phyloP scores from a whole-genome alignment of 2,329 filamentous ascomycete species.

The Hansfordia pulvinata region DNA sequence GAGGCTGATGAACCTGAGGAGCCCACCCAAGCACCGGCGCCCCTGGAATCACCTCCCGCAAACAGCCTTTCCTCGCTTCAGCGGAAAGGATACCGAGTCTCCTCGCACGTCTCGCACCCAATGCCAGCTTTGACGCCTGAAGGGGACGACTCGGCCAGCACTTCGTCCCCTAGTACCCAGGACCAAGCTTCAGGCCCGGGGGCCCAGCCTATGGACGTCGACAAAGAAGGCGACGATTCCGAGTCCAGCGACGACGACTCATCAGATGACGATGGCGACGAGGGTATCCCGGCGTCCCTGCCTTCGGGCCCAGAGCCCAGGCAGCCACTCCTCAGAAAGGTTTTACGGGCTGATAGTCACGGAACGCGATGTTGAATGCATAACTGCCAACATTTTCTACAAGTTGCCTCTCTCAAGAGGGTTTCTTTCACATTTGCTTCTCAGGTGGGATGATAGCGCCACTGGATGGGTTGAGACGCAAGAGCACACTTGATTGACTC shows the following conservation, averaged over 20 bases:
- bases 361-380: no score
- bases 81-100: slow-evolving; percentile 15
- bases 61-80: slow-evolving; percentile 15
- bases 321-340: slow-evolving; percentile 2
- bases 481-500: no score
- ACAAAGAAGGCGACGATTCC: slow-evolving; percentile 9
- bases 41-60: not conserved
- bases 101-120: slow-evolving; percentile 10
- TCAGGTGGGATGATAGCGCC: no score
- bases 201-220: slow-evolving; percentile 11
- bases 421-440: no score
- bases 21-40: slow-evolving; percentile 1
- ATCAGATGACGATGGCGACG: slow-evolving; percentile 11
- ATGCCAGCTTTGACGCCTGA: slow-evolving; percentile 2
- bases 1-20: not conserved
- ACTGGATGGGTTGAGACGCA: no score
- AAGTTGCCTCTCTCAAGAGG: no score
- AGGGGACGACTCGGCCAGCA: not conserved
- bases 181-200: slow-evolving; percentile 9
- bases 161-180: not conserved
- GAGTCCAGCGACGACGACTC: no score
- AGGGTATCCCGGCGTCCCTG: slow-evolving; percentile 15
- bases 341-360: slow-evolving; percentile 4
- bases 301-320: slow-evolving; percentile 7
- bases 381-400: no score